Conservation (phyloP, 2,329 filamentous ascomycete genomes). For the Cladosporium sp. region DNA sequence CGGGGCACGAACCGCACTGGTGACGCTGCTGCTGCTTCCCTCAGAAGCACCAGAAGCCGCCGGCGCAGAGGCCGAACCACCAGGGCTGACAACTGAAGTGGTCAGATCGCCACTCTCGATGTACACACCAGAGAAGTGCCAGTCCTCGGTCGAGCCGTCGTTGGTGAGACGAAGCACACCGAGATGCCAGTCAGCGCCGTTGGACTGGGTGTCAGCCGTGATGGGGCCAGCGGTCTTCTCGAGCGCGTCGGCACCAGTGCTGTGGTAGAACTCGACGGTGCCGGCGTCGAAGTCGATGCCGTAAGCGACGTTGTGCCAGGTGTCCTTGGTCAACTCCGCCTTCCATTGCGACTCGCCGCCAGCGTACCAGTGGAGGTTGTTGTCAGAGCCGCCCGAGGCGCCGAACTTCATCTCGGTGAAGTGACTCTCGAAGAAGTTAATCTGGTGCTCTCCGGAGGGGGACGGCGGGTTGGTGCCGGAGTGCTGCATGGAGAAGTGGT, state of each 20-base stretch:
- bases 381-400: slow-evolving; percentile 43
- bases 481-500: slow-evolving; percentile 65
- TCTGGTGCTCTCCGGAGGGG: slow-evolving; percentile 60
- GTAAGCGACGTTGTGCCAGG: slow-evolving; percentile 72
- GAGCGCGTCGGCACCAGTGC: slow-evolving; percentile 53
- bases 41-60: slow-evolving; percentile 5
- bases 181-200: slow-evolving; percentile 67
- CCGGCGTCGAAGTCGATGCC: slow-evolving; percentile 61
- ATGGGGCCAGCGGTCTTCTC: slow-evolving; percentile 55
- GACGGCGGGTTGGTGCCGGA: slow-evolving; percentile 54
- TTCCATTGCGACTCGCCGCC: slow-evolving; percentile 57
- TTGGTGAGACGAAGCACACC: slow-evolving; percentile 60
- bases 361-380: slow-evolving; percentile 59
- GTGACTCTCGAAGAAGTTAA: slow-evolving; percentile 60
- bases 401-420: slow-evolving; percentile 68
- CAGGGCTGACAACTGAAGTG: slow-evolving; percentile 20
- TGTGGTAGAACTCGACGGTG: slow-evolving; percentile 65
- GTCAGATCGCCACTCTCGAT: slow-evolving; percentile 52
- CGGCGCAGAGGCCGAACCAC: slow-evolving; percentile 6
- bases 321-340: slow-evolving; percentile 52
- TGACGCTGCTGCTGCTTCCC: background rate
- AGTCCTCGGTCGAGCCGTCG: slow-evolving; percentile 53
- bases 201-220: slow-evolving; percentile 50
- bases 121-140: slow-evolving; percentile 67
- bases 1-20: slow-evolving; percentile 4